Percentiles rank a stretch among this genome's conserved stretches.
phyloP scores from a whole-genome alignment of 148 eudicot species.

The Nepenthes mirabilis region DNA sequence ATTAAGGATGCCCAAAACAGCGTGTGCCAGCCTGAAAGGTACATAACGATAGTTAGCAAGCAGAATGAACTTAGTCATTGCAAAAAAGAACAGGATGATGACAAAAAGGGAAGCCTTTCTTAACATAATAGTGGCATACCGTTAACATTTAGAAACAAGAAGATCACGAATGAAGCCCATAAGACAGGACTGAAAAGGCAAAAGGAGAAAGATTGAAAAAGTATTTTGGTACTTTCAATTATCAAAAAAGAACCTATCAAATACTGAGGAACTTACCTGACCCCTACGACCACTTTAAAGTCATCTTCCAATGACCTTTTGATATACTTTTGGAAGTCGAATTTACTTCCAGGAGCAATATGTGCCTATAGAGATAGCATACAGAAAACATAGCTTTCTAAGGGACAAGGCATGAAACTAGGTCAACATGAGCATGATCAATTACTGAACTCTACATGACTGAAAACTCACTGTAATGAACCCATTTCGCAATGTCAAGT shows the following conservation, averaged over 20 bases:
- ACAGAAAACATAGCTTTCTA: neutral
- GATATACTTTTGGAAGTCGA: conserved; percentile 84
- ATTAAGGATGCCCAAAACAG: conserved; percentile 65
- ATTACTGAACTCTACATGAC: neutral
- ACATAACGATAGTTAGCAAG: neutral
- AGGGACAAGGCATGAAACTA: neutral
- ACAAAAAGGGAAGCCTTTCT: neutral
- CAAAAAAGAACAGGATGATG: too few species aligned
- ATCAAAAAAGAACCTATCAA: too few species aligned
- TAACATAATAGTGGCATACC: conserved; percentile 30
- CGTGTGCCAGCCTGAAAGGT: conserved; percentile 55
- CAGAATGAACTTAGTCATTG: neutral
- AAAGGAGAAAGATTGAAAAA: neutral
- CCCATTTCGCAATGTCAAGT: conserved; percentile 79
- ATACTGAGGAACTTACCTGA: conserved; percentile 34
- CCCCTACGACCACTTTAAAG: conserved; percentile 70
- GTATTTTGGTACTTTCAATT: too few species aligned
- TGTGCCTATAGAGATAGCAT: conserved; percentile 40
- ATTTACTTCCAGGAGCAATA: conserved; percentile 73
- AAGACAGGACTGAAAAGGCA: conserved; percentile 53
- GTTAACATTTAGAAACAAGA: conserved; percentile 64
- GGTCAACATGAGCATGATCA: neutral
- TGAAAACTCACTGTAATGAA: conserved; percentile 64
- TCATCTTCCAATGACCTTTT: conserved; percentile 93
- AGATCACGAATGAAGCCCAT: conserved; percentile 75